Evolutionary conservation across 2,329 filamentous ascomycete genomes (phyloP), one percentile per base, ranked within the genome.

Genomic region (Exophiala spinifera): DNA sequence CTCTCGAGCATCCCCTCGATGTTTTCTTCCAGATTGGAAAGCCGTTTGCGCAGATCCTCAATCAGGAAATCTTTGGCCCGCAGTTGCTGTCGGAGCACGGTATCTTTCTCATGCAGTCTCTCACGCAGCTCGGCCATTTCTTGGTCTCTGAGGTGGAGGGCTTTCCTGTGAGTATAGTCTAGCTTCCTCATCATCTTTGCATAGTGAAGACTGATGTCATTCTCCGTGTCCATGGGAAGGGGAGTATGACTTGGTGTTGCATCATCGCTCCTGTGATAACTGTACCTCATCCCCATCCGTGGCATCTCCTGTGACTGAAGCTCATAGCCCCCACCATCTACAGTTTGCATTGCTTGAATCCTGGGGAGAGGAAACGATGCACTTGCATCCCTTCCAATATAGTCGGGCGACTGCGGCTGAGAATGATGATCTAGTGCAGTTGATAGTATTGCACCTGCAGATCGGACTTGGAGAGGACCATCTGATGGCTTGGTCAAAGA

Each of bases 81-180:
- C 20, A 69, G 52, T 46, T 68, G 63, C 48, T 67, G 61, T 44
- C 67, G 61, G 39, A 68, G 64, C 3, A 69, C 65, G 46, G 62
- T 64, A 44, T 69, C 67, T 31, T 66, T 60, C 43, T 69, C 66
- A 34, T 68, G 64, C 8, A 69, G 48, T 21, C 64, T 59, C 45
- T 62, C 59, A 15, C 64, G 59, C 49, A 68, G 57, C 13, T 57
- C 59, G 8, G 64, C 61, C 14, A 69, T 48, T 47, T 69, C 66
- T 20, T 59, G 61, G 47, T 68, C 66, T 8, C 65, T 65, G 31
- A 54, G 36, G 44, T 67, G 65, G 11, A 68, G 53, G 4, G 56
- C 61, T 47, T 62, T 66, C 23, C 66, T 62, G 47, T 68, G 63
- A 14, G 65, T 59, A 3, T 62, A 64, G 46, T 69, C 67, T 23